These are phyloP conservation scores for Aspergillus brunneoviolaceus DNA, from an alignment of 2,329 filamentous ascomycete genomes.

Conservation along the genomic window DNA sequence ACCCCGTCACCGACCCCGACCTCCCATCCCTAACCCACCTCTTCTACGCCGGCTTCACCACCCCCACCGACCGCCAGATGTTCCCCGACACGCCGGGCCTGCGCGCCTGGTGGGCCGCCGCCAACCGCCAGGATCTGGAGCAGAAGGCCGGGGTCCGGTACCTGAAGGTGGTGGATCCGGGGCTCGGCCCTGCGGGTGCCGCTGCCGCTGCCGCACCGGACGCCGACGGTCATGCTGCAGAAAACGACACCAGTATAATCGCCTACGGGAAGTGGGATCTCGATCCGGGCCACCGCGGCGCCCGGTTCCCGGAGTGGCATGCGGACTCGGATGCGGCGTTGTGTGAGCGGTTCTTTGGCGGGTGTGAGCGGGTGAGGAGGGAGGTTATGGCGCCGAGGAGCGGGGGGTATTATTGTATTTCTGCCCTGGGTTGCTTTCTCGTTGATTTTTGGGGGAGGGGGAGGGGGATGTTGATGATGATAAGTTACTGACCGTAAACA, in stretches of 20 bases:
- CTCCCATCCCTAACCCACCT: neutral
- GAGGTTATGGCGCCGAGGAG: neutral
- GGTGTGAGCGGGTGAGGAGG: neutral
- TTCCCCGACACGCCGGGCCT: neutral
- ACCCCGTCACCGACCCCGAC: neutral
- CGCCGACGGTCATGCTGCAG: neutral
- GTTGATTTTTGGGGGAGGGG: no score
- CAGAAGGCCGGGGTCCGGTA: neutral
- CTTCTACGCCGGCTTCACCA: neutral
- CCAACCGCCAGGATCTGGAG: neutral
- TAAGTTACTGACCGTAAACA: neutral
- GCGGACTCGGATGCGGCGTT: neutral
- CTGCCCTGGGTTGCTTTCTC: no score
- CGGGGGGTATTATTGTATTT: neutral
- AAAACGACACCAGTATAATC: neutral
- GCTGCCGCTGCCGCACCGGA: neutral
- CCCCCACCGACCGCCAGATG: neutral
- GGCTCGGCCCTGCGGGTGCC: no score
- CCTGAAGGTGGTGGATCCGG: neutral
- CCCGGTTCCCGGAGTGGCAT: neutral
- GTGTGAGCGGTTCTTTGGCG: conserved; percentile 2
- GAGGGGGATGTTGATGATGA: no score
- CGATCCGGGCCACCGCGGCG: neutral
- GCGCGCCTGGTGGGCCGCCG: neutral
- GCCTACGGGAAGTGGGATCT: conserved; percentile 2